A percentile compares a stretch with the other conserved stretches of the same genome.
phyloP scores from a whole-genome alignment of 495 filamentous ascomycete species.

The Lasiosphaeria hispida region DNA sequence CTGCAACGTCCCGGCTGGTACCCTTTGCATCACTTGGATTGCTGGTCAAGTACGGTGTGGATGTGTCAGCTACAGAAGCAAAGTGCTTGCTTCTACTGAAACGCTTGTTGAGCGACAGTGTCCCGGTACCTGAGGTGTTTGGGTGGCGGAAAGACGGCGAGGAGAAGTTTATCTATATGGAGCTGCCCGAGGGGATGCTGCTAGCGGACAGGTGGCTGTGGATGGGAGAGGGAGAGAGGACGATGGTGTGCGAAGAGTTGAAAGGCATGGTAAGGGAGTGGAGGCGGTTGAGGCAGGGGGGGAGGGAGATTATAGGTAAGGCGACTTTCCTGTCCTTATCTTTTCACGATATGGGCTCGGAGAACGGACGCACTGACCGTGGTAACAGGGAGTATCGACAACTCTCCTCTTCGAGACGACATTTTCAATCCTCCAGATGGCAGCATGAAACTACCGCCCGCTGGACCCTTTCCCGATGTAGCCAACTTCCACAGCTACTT shows the following conservation, averaged over 20 bases:
- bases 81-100: conserved; percentile 11
- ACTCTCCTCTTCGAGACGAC: conserved; percentile 21
- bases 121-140: conserved; percentile 22
- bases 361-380: background rate
- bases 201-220: conserved; percentile 30
- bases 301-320: background rate
- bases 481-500: conserved; percentile 24
- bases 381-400: conserved; percentile 25
- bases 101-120: background rate
- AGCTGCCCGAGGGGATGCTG: conserved; percentile 22
- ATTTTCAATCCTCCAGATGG: conserved; percentile 10
- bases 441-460: background rate
- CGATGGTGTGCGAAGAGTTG: conserved; percentile 31
- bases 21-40: conserved; percentile 9
- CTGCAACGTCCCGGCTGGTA: background rate
- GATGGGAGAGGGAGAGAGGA: conserved; percentile 23
- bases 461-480: conserved; percentile 18
- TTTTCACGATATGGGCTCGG: background rate
- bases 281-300: conserved; percentile 30
- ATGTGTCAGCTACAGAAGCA: conserved; percentile 11
- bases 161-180: conserved; percentile 32
- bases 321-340: too few species aligned
- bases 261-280: conserved; percentile 24
- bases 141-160: conserved; percentile 24
- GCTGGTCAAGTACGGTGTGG: conserved; percentile 18